Evolutionary conservation across 2,329 filamentous ascomycete genomes (phyloP).

Genomic region (Curvularia spicifera): DNA sequence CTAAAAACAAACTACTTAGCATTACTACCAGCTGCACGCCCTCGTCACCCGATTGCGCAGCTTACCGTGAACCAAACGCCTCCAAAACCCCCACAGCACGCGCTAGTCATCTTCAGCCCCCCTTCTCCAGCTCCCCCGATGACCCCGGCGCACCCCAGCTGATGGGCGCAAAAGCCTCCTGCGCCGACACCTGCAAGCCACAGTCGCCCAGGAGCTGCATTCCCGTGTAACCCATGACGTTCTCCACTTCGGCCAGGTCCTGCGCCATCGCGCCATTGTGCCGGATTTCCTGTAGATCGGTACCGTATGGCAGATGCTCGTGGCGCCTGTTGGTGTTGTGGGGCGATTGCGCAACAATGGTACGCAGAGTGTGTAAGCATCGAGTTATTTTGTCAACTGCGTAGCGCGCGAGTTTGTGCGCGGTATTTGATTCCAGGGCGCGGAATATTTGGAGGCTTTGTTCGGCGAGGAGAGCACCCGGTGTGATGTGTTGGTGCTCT

Average conservation of each 20-base stretch:
- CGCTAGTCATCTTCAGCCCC: too few species aligned
- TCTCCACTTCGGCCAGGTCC: conserved; percentile 33
- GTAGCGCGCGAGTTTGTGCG: conserved; percentile 55
- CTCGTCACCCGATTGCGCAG: too few species aligned
- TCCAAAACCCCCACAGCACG: too few species aligned
- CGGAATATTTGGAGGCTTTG: conserved; percentile 53
- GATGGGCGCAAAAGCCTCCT: conserved; percentile 44
- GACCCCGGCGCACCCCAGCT: conserved; percentile 31
- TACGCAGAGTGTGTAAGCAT: conserved; percentile 33
- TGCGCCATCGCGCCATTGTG: conserved; percentile 26
- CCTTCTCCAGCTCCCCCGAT: not conserved
- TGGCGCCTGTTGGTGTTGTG: conserved; percentile 14
- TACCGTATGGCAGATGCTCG: conserved; percentile 6
- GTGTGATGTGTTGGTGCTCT: conserved; percentile 49
- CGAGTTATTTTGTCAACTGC: conserved; percentile 52
- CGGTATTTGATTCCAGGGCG: conserved; percentile 51
- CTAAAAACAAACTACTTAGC: too few species aligned
- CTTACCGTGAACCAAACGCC: too few species aligned
- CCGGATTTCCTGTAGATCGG: conserved; percentile 15
- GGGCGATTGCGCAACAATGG: conserved; percentile 16
- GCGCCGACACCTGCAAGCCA: conserved; percentile 50
- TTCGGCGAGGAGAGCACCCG: conserved; percentile 43
- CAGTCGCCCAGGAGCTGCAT: conserved; percentile 58
- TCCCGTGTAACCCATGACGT: conserved; percentile 56
- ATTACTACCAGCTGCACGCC: too few species aligned